Evolutionary conservation across 164 flowering plant genomes (phyloP).

Genomic region (Vitis cinerea): DNA sequence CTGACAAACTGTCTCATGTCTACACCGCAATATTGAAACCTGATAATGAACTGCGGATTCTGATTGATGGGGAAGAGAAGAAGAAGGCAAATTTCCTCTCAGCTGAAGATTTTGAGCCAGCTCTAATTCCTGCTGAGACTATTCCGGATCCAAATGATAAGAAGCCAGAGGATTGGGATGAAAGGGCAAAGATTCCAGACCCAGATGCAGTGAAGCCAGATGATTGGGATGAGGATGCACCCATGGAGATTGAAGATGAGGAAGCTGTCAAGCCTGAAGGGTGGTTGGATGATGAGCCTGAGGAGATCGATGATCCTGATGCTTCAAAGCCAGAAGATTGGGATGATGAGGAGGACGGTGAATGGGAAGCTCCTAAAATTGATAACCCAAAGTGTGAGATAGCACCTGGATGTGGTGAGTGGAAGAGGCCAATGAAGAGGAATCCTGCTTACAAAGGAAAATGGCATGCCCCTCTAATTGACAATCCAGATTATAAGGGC

Average conservation of each 20-base stretch:
- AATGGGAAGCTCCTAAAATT: slow-evolving; percentile 81
- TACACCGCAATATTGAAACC: slow-evolving; percentile 71
- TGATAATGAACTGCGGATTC: slow-evolving; percentile 51
- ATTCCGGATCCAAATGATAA: slow-evolving; percentile 78
- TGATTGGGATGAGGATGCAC: slow-evolving; percentile 90
- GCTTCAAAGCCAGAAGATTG: slow-evolving; percentile 79
- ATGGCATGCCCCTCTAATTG: slow-evolving; percentile 24
- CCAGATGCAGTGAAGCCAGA: slow-evolving; percentile 71
- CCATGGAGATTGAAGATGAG: slow-evolving; percentile 77
- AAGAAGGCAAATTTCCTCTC: slow-evolving; percentile 59
- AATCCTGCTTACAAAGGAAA: slow-evolving; percentile 34
- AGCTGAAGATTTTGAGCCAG: slow-evolving; percentile 66
- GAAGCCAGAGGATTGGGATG: slow-evolving; percentile 93
- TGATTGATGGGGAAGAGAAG: slow-evolving; percentile 77
- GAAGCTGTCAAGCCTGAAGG: slow-evolving; percentile 84
- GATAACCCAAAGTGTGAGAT: slow-evolving; percentile 69
- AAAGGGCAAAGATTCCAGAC: slow-evolving; percentile 69
- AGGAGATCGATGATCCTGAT: slow-evolving; percentile 78
- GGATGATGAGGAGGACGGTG: slow-evolving; percentile 93
- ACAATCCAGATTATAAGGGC: slow-evolving; percentile 27
- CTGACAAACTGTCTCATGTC: slow-evolving; percentile 68
- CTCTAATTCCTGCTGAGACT: slow-evolving; percentile 63
- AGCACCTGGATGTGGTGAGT: slow-evolving; percentile 39
- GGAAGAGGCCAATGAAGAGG: slow-evolving; percentile 28
- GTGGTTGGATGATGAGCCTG: slow-evolving; percentile 87